Percentiles rank a stretch among this genome's conserved stretches.
phyloP scores from a whole-genome alignment of 768 basidiomycete species.

The Boletus sensibilis region DNA sequence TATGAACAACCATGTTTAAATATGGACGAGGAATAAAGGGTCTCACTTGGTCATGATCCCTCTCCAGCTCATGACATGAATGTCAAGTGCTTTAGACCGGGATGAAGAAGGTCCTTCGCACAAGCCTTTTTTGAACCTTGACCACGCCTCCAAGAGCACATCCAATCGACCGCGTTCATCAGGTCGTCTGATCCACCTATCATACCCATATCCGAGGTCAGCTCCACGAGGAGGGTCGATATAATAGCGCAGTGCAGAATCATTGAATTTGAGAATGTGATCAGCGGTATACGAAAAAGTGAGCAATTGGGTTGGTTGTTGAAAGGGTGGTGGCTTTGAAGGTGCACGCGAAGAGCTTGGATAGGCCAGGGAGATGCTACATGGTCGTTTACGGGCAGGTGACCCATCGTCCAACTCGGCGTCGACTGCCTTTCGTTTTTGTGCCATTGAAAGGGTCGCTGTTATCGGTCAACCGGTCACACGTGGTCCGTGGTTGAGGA shows the following conservation, averaged over 20 bases:
- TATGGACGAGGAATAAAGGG: not conserved
- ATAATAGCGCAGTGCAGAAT: conserved; percentile 72
- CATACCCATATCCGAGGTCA: conserved; percentile 68
- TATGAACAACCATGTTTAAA: conserved; percentile 7
- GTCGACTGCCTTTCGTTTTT: conserved; percentile 29
- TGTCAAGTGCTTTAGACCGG: conserved; percentile 35
- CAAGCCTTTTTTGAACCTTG: conserved; percentile 39
- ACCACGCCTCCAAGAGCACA: conserved; percentile 58
- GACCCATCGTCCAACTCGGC: conserved; percentile 8
- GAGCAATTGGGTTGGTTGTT: conserved; percentile 65
- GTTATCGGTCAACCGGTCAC: conserved; percentile 1
- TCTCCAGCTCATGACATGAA: conserved; percentile 70
- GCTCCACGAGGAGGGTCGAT: conserved; percentile 64
- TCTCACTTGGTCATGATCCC: conserved; percentile 83
- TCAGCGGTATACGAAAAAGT: conserved; percentile 70
- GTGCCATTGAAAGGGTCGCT: conserved; percentile 17
- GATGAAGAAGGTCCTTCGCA: conserved; percentile 32
- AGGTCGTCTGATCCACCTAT: conserved; percentile 64
- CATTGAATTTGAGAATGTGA: conserved; percentile 58
- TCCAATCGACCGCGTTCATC: conserved; percentile 72
- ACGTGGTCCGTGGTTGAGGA: not conserved
- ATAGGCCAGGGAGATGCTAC: conserved; percentile 16
- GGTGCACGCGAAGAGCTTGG: conserved; percentile 24
- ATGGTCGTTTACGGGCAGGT: conserved; percentile 3
- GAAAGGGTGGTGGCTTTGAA: conserved; percentile 47